A percentile compares a stretch with the other conserved stretches of the same genome.
Evolutionary conservation across 2,329 filamentous ascomycete species (phyloP).

Genomic region (Xylaria sp.): DNA sequence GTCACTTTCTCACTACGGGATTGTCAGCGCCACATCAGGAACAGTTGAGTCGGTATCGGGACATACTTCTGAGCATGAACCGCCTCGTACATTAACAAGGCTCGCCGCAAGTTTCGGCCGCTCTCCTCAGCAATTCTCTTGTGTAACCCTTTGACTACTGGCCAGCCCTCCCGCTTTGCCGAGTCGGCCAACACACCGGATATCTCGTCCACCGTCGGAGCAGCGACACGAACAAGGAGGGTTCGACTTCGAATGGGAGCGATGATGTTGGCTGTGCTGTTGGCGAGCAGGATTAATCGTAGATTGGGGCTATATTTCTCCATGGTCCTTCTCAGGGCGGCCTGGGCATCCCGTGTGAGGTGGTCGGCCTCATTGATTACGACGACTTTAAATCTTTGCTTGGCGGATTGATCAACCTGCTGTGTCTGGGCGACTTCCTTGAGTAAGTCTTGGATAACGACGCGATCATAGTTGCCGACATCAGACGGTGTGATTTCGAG

Average conservation of each 20-base stretch:
- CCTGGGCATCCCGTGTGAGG: slow-evolving; percentile 92
- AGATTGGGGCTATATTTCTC: slow-evolving; percentile 99
- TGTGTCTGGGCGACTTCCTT: slow-evolving; percentile 99
- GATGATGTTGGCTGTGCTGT: slow-evolving; percentile 98
- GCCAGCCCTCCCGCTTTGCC: slow-evolving; percentile 85
- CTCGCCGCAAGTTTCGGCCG: slow-evolving; percentile 87
- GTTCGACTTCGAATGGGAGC: slow-evolving; percentile 96
- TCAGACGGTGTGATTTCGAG: slow-evolving; percentile 98
- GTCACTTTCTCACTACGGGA: slow-evolving; percentile 82
- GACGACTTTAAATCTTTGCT: slow-evolving; percentile 96
- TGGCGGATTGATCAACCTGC: slow-evolving; percentile 92
- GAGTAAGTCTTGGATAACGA: slow-evolving; percentile 92
- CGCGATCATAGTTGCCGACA: slow-evolving; percentile 94
- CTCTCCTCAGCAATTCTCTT: slow-evolving; percentile 89
- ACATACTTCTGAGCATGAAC: slow-evolving; percentile 95
- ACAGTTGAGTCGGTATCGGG: slow-evolving; percentile 19
- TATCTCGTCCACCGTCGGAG: slow-evolving; percentile 87
- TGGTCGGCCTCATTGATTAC: slow-evolving; percentile 99
- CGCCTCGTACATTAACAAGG: slow-evolving; percentile 95
- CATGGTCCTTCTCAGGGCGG: slow-evolving; percentile 94
- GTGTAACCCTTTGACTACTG: slow-evolving; percentile 78
- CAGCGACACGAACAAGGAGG: slow-evolving; percentile 88
- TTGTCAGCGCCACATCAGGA: slow-evolving; percentile 46
- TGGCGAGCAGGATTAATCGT: slow-evolving; percentile 89
- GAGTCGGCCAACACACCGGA: slow-evolving; percentile 75